Evolutionary conservation across 192 early-diverging fungal genomes (phyloP).

Genomic region (Coemansia furcata): DNA sequence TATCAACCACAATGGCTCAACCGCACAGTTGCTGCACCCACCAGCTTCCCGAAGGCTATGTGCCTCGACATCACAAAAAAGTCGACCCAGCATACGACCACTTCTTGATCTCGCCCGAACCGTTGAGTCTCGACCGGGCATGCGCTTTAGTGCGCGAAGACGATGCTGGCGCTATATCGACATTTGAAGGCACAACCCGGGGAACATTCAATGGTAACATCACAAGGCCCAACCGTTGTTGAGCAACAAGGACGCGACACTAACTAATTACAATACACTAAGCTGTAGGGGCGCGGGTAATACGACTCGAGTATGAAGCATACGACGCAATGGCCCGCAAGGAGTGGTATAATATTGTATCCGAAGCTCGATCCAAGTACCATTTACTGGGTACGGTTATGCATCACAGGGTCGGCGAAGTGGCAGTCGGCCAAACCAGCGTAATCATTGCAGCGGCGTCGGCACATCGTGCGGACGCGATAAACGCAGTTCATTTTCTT

Average conservation of each 20-base stretch:
- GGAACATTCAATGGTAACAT: constrained; percentile 74
- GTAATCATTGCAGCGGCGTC: constrained; percentile 80
- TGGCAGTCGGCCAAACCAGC: constrained; percentile 76
- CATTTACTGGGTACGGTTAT: constrained; percentile 68
- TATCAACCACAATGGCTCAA: neutral
- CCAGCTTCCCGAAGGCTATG: constrained; percentile 27
- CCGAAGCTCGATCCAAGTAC: constrained; percentile 63
- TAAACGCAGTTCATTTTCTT: constrained; percentile 75
- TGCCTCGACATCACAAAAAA: constrained; percentile 31
- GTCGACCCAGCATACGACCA: constrained; percentile 34
- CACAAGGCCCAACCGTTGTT: neutral
- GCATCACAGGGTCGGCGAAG: constrained; percentile 76
- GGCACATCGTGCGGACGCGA: constrained; percentile 74
- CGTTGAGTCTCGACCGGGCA: constrained; percentile 58
- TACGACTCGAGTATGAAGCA: constrained; percentile 79
- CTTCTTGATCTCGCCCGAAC: constrained; percentile 57
- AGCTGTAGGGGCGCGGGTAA: constrained; percentile 61
- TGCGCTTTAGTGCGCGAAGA: constrained; percentile 64
- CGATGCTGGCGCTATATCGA: constrained; percentile 81
- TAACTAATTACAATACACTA: neutral
- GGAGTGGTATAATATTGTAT: constrained; percentile 61
- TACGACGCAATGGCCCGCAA: constrained; percentile 87
- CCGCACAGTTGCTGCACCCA: constrained; percentile 36
- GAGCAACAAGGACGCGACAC: neutral
- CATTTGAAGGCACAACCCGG: constrained; percentile 86